A percentile compares a stretch with the other conserved stretches of the same genome.
Conservation (phyloP, 768 basidiomycete genomes). For the Lanmaoa pseudosensibilis region DNA sequence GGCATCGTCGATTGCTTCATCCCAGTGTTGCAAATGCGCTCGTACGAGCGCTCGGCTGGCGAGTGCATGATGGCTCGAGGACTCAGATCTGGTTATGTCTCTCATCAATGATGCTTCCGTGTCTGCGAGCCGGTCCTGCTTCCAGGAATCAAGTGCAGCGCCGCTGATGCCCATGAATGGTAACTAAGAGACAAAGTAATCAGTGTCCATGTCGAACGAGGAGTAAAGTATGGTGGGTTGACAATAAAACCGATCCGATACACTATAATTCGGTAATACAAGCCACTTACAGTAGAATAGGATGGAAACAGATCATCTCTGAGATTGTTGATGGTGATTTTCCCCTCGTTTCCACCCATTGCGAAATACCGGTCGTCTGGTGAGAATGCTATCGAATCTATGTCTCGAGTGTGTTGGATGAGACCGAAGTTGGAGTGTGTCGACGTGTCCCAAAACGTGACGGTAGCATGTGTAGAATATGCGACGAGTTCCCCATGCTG, state of each 20-base stretch:
- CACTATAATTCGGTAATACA: too few species aligned
- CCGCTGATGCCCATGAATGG: background rate
- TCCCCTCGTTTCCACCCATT: background rate
- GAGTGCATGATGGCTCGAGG: background rate
- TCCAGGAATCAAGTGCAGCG: background rate
- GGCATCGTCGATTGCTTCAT: background rate
- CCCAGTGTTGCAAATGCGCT: slow-evolving; percentile 3
- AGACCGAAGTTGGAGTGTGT: background rate
- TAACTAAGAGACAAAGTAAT: background rate
- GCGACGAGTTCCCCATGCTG: background rate
- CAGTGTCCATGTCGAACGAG: accelerated
- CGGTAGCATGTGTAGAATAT: background rate
- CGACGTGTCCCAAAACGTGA: slow-evolving; percentile 3
- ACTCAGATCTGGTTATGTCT: background rate
- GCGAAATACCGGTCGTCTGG: slow-evolving; percentile 1
- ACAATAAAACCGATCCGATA: background rate
- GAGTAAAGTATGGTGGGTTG: background rate
- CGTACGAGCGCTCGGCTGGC: slow-evolving; percentile 5
- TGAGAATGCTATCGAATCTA: background rate
- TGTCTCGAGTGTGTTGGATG: background rate
- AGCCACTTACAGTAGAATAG: background rate
- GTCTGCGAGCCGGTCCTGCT: background rate
- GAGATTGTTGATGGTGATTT: background rate
- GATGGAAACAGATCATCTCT: background rate
- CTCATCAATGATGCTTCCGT: background rate